These are phyloP conservation scores for Berkeleyomyces rouxiae DNA, from an alignment of 2,329 filamentous ascomycete genomes.

Conservation along the genomic window DNA sequence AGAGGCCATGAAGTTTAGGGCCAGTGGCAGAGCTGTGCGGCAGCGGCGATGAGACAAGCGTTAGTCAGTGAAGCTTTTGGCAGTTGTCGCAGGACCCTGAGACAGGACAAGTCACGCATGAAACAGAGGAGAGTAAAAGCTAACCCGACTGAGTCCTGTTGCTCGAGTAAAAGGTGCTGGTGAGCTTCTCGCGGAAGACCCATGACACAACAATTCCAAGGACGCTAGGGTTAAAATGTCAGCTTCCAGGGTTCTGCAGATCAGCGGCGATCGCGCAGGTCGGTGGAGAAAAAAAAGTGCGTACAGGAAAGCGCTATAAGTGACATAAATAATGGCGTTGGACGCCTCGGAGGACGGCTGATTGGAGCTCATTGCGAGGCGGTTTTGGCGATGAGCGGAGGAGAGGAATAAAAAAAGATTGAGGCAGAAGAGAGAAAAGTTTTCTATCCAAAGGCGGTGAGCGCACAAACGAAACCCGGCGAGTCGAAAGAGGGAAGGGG, in stretches of 20 bases:
- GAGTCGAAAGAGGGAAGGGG: neutral
- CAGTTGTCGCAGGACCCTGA: neutral
- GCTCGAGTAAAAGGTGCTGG: slow-evolving; percentile 54
- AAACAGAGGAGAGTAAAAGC: slow-evolving; percentile 17
- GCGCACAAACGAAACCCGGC: neutral
- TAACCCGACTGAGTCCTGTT: slow-evolving; percentile 76
- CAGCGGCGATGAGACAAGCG: slow-evolving; percentile 10
- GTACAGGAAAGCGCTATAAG: slow-evolving; percentile 63
- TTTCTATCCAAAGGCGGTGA: neutral
- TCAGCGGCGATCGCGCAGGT: neutral
- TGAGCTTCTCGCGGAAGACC: slow-evolving; percentile 44
- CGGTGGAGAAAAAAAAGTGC: neutral
- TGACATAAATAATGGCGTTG: slow-evolving; percentile 69
- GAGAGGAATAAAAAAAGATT: slow-evolving; percentile 5
- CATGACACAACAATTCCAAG: slow-evolving; percentile 45
- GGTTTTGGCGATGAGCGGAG: neutral
- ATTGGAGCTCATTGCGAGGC: slow-evolving; percentile 32
- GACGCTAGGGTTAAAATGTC: slow-evolving; percentile 28
- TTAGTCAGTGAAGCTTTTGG: neutral
- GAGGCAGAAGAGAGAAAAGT: slow-evolving; percentile 6
- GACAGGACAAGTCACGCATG: slow-evolving; percentile 14
- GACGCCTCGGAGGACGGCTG: slow-evolving; percentile 55
- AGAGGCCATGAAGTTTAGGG: slow-evolving; percentile 80
- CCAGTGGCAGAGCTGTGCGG: slow-evolving; percentile 53
- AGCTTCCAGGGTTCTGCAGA: neutral